These are phyloP conservation scores for Fulvia fulva DNA, from an alignment of 2,329 filamentous ascomycete species.

Conservation along the genomic window DNA sequence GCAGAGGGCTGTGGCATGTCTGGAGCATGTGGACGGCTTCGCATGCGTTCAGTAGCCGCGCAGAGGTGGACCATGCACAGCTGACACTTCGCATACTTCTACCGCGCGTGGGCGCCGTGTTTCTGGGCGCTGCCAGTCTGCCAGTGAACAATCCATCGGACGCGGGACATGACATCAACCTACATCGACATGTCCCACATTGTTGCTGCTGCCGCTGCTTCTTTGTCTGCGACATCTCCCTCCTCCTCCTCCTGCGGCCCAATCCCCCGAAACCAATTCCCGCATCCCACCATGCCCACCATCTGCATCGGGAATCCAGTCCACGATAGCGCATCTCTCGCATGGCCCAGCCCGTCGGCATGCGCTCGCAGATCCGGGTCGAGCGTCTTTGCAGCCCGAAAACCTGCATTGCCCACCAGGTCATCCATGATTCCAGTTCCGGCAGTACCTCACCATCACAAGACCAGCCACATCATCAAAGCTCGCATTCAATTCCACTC, in stretches of 20 bases:
- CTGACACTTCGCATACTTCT: background rate
- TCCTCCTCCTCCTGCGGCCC: background rate
- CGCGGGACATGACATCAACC: background rate
- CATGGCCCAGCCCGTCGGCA: background rate
- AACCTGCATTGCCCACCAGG: background rate
- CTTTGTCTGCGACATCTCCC: background rate
- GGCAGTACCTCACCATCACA: background rate
- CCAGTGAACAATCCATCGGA: no score
- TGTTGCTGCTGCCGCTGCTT: background rate
- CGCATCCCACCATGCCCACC: no score
- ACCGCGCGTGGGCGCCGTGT: no score
- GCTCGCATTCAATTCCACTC: background rate
- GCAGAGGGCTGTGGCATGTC: background rate
- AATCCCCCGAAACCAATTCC: background rate
- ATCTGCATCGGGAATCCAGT: no score
- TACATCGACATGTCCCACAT: background rate
- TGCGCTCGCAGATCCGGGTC: background rate
- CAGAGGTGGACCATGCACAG: no score
- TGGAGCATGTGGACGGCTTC: background rate
- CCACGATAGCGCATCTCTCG: background rate
- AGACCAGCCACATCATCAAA: slow-evolving; percentile 2
- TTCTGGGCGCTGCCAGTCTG: no score
- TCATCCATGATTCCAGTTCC: background rate
- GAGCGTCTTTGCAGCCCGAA: background rate
- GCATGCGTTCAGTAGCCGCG: background rate